Percentiles rank a stretch among this genome's conserved stretches.
phyloP scores from a whole-genome alignment of 768 basidiomycete genomes.

The Amanita pseudoporphyria region DNA sequence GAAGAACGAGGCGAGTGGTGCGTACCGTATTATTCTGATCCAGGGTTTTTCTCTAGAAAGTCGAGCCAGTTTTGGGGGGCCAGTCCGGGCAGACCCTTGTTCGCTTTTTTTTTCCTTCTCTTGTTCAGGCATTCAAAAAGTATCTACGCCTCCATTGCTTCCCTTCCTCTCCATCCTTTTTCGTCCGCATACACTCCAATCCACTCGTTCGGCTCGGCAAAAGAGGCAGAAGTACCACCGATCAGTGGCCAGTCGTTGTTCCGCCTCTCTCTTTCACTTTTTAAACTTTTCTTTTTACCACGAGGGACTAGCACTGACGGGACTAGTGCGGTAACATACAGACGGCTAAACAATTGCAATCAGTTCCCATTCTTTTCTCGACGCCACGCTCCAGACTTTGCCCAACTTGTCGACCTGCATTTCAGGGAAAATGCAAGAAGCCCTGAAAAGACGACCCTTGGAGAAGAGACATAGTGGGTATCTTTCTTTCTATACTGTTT shows the following conservation, averaged over 20 bases:
- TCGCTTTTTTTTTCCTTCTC: background rate
- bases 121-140: conserved; percentile 3
- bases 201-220: background rate
- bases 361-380: no score
- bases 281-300: no score
- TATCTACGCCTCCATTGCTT: background rate
- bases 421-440: conserved; percentile 1
- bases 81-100: background rate
- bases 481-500: background rate
- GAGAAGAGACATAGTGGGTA: conserved; percentile 2
- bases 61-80: background rate
- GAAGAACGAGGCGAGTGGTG: background rate
- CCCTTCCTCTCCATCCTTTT: background rate
- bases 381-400: background rate
- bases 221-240: background rate
- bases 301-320: no score
- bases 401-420: background rate
- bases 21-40: background rate
- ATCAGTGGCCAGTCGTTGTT: no score
- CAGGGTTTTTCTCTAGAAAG: background rate
- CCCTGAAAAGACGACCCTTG: background rate
- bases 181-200: background rate
- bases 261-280: no score
- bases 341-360: no score
- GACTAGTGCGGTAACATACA: no score